Conservation (phyloP, 1,284 basidiomycete species). For the Amylostereum areolatum region DNA sequence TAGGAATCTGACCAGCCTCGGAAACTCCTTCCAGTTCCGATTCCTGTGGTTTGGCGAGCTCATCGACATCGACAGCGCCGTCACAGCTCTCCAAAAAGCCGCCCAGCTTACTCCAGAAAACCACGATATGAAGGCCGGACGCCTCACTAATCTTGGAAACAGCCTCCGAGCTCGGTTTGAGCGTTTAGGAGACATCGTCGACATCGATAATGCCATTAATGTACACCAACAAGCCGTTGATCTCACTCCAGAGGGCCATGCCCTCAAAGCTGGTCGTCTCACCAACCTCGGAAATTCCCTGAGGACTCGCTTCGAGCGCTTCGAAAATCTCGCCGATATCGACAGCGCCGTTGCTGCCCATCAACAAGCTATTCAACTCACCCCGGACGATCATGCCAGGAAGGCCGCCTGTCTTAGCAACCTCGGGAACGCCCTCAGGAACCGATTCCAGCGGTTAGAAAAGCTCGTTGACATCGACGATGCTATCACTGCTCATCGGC, state of each 20-base stretch:
- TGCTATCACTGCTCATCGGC: conserved; percentile 8
- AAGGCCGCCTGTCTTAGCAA: conserved; percentile 12
- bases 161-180: not conserved
- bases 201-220: not conserved
- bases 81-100: not conserved
- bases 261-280: not conserved
- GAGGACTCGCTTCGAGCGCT: not conserved
- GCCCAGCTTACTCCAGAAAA: not conserved
- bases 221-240: not conserved
- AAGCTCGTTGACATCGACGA: conserved; percentile 18
- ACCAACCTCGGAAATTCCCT: not conserved
- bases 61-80: conserved; percentile 21
- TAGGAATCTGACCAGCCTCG: conserved; percentile 17
- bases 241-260: not conserved
- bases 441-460: conserved; percentile 17
- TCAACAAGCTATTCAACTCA: not conserved
- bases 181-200: not conserved
- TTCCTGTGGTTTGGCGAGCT: conserved; percentile 13
- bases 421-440: conserved; percentile 21
- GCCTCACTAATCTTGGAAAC: not conserved
- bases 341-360: not conserved
- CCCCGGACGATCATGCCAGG: conserved; percentile 1
- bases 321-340: not conserved
- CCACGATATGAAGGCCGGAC: not conserved
- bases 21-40: conserved; percentile 20